Evolutionary conservation across 148 eudicot species (phyloP).

Genomic region (Spergularia marina): DNA sequence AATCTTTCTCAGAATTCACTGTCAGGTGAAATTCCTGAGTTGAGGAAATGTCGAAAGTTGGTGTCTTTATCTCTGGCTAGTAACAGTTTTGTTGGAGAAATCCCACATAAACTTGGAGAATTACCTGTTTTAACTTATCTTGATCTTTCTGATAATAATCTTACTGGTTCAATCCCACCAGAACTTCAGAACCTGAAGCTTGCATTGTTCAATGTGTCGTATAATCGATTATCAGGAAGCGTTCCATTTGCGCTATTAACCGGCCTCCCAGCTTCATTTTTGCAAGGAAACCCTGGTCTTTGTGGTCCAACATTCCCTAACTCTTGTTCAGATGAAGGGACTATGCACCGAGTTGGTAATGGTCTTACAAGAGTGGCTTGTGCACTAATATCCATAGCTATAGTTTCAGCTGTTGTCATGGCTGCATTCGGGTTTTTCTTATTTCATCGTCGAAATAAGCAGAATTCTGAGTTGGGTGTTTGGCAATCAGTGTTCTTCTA

Average conservation of each 20-base stretch:
- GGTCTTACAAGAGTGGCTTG: slow-evolving; percentile 46
- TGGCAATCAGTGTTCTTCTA: slow-evolving; percentile 81
- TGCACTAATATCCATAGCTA: slow-evolving; percentile 47
- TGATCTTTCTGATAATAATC: slow-evolving; percentile 78
- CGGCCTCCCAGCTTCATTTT: slow-evolving; percentile 83
- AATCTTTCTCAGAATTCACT: slow-evolving; percentile 70
- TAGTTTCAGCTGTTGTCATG: slow-evolving; percentile 38
- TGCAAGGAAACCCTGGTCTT: slow-evolving; percentile 69
- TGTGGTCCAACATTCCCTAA: slow-evolving; percentile 74
- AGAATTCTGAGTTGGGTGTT: slow-evolving; percentile 30
- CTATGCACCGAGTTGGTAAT: slow-evolving; percentile 25
- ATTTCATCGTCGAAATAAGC: slow-evolving; percentile 39
- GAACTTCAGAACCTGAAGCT: slow-evolving; percentile 79
- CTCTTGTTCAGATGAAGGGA: slow-evolving; percentile 42
- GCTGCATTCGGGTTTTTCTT: slow-evolving; percentile 35
- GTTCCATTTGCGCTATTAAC: slow-evolving; percentile 60
- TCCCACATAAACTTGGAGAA: slow-evolving; percentile 66
- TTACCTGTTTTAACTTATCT: slow-evolving; percentile 85
- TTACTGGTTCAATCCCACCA: slow-evolving; percentile 73
- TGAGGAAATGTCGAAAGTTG: slow-evolving; percentile 57
- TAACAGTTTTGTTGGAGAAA: slow-evolving; percentile 63
- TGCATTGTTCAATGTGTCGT: slow-evolving; percentile 84
- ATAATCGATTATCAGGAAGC: slow-evolving; percentile 58
- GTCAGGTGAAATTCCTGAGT: slow-evolving; percentile 63
- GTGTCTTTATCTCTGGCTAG: slow-evolving; percentile 73